Percentiles rank a stretch among this genome's conserved stretches.
phyloP scores from a whole-genome alignment of 129 eudicot genomes.

The Flaveria brownii region DNA sequence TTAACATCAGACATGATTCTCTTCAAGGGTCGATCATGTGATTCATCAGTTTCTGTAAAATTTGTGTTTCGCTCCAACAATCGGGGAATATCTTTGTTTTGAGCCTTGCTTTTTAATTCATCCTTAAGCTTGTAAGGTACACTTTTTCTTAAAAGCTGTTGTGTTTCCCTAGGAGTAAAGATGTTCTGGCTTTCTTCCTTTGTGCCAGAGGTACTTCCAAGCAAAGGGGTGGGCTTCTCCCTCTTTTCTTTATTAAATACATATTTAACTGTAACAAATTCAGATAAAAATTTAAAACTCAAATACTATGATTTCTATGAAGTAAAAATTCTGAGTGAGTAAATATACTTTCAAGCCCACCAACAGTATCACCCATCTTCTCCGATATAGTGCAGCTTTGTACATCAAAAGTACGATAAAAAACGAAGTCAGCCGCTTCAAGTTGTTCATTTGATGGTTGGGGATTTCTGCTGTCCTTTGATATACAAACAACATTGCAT shows the following conservation, averaged over 20 bases:
- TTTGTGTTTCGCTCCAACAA: conserved; percentile 17
- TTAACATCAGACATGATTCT: conserved; percentile 13
- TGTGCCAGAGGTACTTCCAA: conserved; percentile 29
- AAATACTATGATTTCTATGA: conserved; percentile 15
- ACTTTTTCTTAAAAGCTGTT: conserved; percentile 29
- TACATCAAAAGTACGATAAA: conserved; percentile 82
- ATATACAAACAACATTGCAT: conserved; percentile 80
- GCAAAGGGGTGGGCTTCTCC: conserved; percentile 28
- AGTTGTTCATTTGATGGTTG: conserved; percentile 78
- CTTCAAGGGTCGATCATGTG: conserved; percentile 14
- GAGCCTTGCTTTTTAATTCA: conserved; percentile 10
- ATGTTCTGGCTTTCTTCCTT: conserved; percentile 40
- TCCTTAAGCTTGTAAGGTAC: conserved; percentile 26
- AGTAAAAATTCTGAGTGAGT: neutral
- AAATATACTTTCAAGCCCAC: conserved; percentile 65
- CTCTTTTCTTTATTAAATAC: conserved; percentile 53
- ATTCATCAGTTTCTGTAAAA: conserved; percentile 19
- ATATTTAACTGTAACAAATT: conserved; percentile 56
- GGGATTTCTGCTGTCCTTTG: conserved; percentile 68
- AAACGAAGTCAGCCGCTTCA: conserved; percentile 63
- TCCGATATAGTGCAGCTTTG: conserved; percentile 51
- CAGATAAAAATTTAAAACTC: conserved; percentile 21
- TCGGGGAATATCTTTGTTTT: conserved; percentile 21
- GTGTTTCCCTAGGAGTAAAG: conserved; percentile 30
- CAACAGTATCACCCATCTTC: conserved; percentile 59